These are phyloP conservation scores for Hymenoscyphus fraxineus DNA, from an alignment of 2,329 filamentous ascomycete species.

Conservation along the genomic window DNA sequence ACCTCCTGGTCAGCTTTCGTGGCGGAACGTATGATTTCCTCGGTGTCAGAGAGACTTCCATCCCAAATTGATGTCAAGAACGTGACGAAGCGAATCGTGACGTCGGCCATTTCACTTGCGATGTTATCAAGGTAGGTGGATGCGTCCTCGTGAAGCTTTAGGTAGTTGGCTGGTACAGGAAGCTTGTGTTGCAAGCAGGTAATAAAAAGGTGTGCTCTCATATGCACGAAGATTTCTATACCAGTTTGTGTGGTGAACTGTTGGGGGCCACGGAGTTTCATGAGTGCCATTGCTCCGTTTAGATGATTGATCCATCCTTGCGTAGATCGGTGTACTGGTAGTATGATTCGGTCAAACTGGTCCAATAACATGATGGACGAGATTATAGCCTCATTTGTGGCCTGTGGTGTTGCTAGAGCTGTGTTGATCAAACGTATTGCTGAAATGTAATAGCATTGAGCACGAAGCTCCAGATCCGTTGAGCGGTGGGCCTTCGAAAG, in stretches of 20 bases:
- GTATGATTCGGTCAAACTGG: constrained; percentile 50
- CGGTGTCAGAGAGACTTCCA: background rate
- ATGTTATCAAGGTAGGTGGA: constrained; percentile 32
- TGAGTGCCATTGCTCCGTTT: constrained; percentile 46
- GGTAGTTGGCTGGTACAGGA: constrained; percentile 45
- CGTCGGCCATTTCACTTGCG: constrained; percentile 8
- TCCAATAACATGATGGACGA: constrained; percentile 49
- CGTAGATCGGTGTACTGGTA: constrained; percentile 19
- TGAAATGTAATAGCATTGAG: constrained; percentile 46
- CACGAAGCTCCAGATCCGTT: constrained; percentile 42
- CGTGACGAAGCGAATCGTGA: constrained; percentile 2
- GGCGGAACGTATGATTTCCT: background rate
- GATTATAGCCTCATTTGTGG: constrained; percentile 49
- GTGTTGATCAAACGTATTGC: constrained; percentile 46
- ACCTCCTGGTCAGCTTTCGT: constrained; percentile 2
- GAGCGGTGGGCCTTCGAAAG: constrained; percentile 39
- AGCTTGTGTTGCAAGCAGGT: constrained; percentile 47
- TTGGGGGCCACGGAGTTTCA: constrained; percentile 42
- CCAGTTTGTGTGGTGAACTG: constrained; percentile 47
- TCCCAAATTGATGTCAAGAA: background rate
- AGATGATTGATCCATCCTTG: constrained; percentile 50
- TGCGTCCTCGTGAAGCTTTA: constrained; percentile 41
- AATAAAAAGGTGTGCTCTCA: constrained; percentile 47
- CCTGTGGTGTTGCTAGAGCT: constrained; percentile 44
- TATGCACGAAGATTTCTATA: constrained; percentile 50